These are phyloP conservation scores for Podaxis mareebaensis DNA, from an alignment of 768 basidiomycete genomes.

Conservation along the genomic window DNA sequence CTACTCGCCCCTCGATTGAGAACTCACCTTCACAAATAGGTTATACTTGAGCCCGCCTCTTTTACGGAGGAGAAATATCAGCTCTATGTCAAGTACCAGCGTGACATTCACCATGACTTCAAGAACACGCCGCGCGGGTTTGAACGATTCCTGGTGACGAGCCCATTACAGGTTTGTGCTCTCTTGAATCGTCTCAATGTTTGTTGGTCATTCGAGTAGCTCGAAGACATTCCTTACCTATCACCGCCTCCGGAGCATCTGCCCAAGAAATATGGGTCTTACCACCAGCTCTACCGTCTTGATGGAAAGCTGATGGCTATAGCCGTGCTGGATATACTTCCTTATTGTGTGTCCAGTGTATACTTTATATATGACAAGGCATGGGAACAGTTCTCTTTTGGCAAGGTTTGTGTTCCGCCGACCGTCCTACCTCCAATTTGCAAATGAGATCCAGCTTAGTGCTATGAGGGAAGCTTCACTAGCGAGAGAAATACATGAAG, in stretches of 20 bases:
- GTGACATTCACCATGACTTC: slow-evolving; percentile 71
- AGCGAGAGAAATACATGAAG: slow-evolving; percentile 69
- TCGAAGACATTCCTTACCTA: slow-evolving; percentile 60
- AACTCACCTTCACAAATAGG: slow-evolving; percentile 40
- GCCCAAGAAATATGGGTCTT: slow-evolving; percentile 84
- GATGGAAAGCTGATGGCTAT: slow-evolving; percentile 84
- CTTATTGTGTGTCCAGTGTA: slow-evolving; percentile 74
- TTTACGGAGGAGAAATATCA: slow-evolving; percentile 80
- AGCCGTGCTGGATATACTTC: slow-evolving; percentile 88
- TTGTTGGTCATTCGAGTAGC: slow-evolving; percentile 34
- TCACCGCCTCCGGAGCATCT: slow-evolving; percentile 52
- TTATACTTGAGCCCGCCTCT: slow-evolving; percentile 72
- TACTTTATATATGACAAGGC: slow-evolving; percentile 88
- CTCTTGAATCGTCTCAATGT: background rate
- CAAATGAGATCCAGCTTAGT: slow-evolving; percentile 55
- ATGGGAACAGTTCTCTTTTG: slow-evolving; percentile 71
- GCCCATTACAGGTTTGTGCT: slow-evolving; percentile 65
- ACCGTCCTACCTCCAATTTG: background rate
- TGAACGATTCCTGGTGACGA: slow-evolving; percentile 73
- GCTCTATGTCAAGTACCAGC: slow-evolving; percentile 78
- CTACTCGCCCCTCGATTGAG: background rate
- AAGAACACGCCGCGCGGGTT: slow-evolving; percentile 56
- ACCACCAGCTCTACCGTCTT: slow-evolving; percentile 86
- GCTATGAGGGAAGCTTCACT: slow-evolving; percentile 82
- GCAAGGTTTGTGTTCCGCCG: slow-evolving; percentile 54